Base-by-base conservation (phyloP, 2,329 filamentous ascomycete genomes). In the Trichoderma arundinaceum region DNA sequence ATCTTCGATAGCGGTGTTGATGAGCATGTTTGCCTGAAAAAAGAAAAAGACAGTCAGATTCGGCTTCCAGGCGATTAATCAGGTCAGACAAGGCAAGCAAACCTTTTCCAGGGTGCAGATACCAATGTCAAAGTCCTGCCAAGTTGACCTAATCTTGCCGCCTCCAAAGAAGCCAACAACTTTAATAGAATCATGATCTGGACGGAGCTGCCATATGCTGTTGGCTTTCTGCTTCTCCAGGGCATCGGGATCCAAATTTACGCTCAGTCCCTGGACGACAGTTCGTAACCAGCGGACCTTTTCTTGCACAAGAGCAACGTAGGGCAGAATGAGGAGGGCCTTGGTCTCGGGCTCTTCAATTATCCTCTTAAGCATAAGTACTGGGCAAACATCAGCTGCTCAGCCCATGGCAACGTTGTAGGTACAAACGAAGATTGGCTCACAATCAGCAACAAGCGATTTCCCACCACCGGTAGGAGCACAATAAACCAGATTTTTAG, bases 401-500 rank as follows among this genome's bases (percentile, higher is more conserved):
- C 12, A 4, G 38, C 41, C 49, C 41, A 28, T 43, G 32, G 44
- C 32, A 38, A n/a, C 32, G n/a, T 17, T 28, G 17, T 10, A 35
- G 2, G 28, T 58, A 28, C 60, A 35, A 38, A 43, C n/a, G 39
- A 58, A 28, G 22, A 52, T 52, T 38, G 13, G 68, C 78, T 75
- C 68, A 81, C 80, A 76, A 72, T 88, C 85, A 65, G 90, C 90
- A 53, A 92, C 89, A 12, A 93, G 81, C 7, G 89, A 92, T 77
- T 93, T 92, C 15, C 91, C 91, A 46, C 90, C 90, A 4, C 90
- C 90, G 0, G 91, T 93, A 0, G 91, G 91, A 7, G 91, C 91
- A 49, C 88, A 91, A 73, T 93, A 94, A n/a, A 93, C 88, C 9
- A 94, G 80, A 70, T 92, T 92, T 68, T 83, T 86, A 58, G 86